Conservation (phyloP, 2,329 filamentous ascomycete species). For the Fusarium annulatum region DNA sequence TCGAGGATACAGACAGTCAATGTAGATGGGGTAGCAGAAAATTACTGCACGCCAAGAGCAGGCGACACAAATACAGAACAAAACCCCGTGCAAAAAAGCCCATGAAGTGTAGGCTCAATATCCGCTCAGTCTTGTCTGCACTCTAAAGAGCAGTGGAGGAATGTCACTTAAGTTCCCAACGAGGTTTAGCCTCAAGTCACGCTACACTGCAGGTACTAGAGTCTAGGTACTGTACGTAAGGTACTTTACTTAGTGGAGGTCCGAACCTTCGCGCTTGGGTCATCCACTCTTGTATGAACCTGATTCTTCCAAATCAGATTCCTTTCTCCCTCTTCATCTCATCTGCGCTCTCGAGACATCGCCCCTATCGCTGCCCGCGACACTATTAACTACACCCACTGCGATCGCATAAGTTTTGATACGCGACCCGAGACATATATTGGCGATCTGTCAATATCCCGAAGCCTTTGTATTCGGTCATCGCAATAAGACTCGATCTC, state of each 20-base stretch:
- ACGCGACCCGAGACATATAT: constrained; percentile 28
- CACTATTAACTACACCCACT: constrained; percentile 18
- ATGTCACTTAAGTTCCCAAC: constrained; percentile 28
- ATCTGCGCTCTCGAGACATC: constrained; percentile 32
- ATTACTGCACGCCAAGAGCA: constrained; percentile 7
- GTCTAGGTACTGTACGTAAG: constrained; percentile 13
- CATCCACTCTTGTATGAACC: constrained; percentile 26
- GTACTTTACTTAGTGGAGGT: background rate
- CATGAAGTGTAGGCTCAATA: constrained; percentile 11
- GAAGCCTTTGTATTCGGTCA: constrained; percentile 16
- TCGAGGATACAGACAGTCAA: background rate
- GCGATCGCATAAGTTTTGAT: constrained; percentile 18
- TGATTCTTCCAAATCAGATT: constrained; percentile 37
- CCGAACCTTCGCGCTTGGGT: constrained; percentile 34
- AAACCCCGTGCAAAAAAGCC: background rate
- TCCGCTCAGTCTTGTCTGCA: constrained; percentile 12
- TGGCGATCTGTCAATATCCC: constrained; percentile 34
- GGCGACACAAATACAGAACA: constrained; percentile 19
- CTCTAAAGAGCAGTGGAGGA: constrained; percentile 25
- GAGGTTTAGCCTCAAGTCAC: constrained; percentile 38
- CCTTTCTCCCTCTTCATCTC: constrained; percentile 37
- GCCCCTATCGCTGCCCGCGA: constrained; percentile 24
- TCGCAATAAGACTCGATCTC: constrained; percentile 35
- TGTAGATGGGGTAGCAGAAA: background rate
- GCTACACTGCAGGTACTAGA: constrained; percentile 38